Base-by-base conservation (phyloP, 2,329 filamentous ascomycete genomes). In the Trichophyton verrucosum region DNA sequence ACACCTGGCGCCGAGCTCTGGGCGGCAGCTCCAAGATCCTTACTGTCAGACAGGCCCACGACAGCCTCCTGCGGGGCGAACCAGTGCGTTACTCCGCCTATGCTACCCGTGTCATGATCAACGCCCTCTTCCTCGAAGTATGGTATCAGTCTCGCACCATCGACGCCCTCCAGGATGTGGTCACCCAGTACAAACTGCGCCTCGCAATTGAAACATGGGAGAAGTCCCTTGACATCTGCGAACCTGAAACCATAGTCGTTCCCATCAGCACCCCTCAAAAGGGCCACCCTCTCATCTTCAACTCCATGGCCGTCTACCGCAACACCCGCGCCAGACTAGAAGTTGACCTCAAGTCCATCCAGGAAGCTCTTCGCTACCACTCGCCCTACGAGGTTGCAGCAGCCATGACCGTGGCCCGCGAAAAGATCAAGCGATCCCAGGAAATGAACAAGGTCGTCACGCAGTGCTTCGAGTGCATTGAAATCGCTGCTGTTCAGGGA, bases 381-480 rank as follows among this genome's bases (percentile, higher is more conserved):
- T 92, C 96, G 68, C 89, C 91, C 1, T 97, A 95, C 71, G 94
- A 99, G 74, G 92, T 99, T 62, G 94, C 91, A 20, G 91, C 89
- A 55, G 91, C 91, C 64, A 99, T 99, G 94, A 95, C 91, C 6
- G 87, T 90, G 66, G 91, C 92, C 57, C 86, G 92, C 65, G 90
- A 96, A 74, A 90, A 89, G 73, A 91, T 99, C 66, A 94, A 94
- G 82, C 87, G 94, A 66, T 95, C 91, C 20, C 86, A 88, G 69
- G 92, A 97, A 75, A 97, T 97, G 92, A 88, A 96, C 80, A 95
- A 96, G 77, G 91, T 97, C 68, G 95, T 99, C 64, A 87, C 97
- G 71, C 90, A 95, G 75, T 97, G 94, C 77, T 97, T 94, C 75
- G 90, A 95, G 75, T 97, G 91, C 78, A 91, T 99, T 70, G 92